These are phyloP conservation scores for Corymbia maculata DNA, from an alignment of 345 rosid species.

Conservation along the genomic window DNA sequence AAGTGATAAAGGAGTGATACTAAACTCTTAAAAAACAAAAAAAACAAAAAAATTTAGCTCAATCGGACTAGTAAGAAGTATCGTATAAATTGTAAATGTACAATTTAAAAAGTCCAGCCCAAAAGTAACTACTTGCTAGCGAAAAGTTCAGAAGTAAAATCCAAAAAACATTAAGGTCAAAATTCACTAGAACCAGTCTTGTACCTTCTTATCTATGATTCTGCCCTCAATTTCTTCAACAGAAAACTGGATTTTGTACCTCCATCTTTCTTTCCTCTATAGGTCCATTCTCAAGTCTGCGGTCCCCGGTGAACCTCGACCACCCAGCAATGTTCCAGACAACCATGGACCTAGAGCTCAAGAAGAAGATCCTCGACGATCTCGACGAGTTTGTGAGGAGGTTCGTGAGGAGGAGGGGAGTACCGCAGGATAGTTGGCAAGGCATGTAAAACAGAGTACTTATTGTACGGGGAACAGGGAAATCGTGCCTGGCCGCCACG, in stretches of 20 bases:
- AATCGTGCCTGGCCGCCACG: slow-evolving; percentile 8
- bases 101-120: background rate
- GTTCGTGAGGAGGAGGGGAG: slow-evolving; percentile 3
- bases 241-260: background rate
- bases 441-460: slow-evolving; percentile 10
- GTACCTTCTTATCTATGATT: background rate
- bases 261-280: background rate
- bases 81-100: background rate
- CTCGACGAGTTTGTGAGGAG: background rate
- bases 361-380: background rate
- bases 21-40: too few relatives aligned
- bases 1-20: background rate
- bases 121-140: too few relatives aligned
- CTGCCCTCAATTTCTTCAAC: background rate
- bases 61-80: too few relatives aligned
- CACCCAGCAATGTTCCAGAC: slow-evolving; percentile 3
- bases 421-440: slow-evolving; percentile 2
- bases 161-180: background rate
- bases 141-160: background rate
- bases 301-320: slow-evolving; percentile 46
- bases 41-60: too few relatives aligned
- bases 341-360: slow-evolving; percentile 1
- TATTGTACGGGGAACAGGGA: slow-evolving; percentile 12
- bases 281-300: slow-evolving; percentile 2
- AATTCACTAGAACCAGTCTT: background rate